Evolutionary conservation across 2,329 filamentous ascomycete species (phyloP), one percentile per base, ranked within the genome.

Genomic region (Penicillium thymicola): DNA sequence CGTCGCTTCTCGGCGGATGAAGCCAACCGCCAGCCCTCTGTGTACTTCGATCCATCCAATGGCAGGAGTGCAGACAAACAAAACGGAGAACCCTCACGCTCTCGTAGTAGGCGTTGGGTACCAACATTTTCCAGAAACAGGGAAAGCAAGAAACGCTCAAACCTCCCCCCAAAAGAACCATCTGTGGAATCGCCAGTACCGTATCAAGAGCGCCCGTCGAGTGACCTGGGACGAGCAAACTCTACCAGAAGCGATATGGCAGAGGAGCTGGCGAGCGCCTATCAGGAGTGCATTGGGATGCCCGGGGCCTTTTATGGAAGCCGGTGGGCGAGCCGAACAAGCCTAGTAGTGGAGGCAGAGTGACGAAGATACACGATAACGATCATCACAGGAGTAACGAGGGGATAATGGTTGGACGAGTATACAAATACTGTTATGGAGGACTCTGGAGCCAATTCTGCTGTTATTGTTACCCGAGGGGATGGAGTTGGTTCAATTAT

Each of bases 221-320:
- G 28, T 43, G 55, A 47, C 18, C 43, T 58, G 32, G 54, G 54
- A 37, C 59, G 64, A 46, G 51, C 51, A 9, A 51, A 56, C 34
- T 64, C 62, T 11, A 63, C 61, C 27, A 61, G 46, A 38, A 61
- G 59, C 28, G 50, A 55, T 27, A 18, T 43, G 11, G 53, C 55
- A 16, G 61, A 62, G 13, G 66, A 69, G 13, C 59, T 63, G 51
- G 62, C 58, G 21, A 67, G 57, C 45, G 47, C 59, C 30, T 68
- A 69, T 48, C 62, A 63, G 23, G 66, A 69, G 38, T 68, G 65
- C 53, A 52, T 68, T 27, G 59, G 65, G 14, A 65, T 67, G 60
- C 67, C 64, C 4, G 64, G 64, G 11, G 62, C 64, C 0, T 66
- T 66, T 41, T 58, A 64, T 53, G 64, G 64, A 14, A 66, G 64